Base-by-base conservation (phyloP, 2,329 filamentous ascomycete species). In the Phoma sp. region DNA sequence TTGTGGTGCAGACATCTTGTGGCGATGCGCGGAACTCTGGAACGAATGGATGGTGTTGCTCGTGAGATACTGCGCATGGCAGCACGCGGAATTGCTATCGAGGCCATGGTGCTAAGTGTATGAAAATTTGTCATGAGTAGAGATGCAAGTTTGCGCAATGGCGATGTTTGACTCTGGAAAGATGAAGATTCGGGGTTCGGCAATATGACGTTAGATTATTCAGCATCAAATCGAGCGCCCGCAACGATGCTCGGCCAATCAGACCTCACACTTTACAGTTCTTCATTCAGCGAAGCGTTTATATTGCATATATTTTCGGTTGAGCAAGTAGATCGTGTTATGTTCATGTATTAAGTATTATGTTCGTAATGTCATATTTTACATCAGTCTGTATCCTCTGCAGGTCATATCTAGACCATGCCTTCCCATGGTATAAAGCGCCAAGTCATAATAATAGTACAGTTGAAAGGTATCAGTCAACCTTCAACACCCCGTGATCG, bases 1-100 rank as follows among this genome's bases (percentile, higher is more conserved):
- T 62, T 63, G 32, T 75, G 70, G 59, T 73, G 71, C 21, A 75
- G 62, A 48, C 68, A 73, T 67, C 71, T 71, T 52, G 66, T 69
- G 57, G 71, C 65, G 45, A 66, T 59, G 57, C 63, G 64, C 38
- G 62, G 55, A 40, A 62, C 49, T 59, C 54, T 56, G 21, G 67
- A 60, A 28, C 58, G 64, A 26, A 69, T 18, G 9, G 63, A 59
- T 1, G 69, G 56, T 26, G 60, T 53, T 17, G 67, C 56, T 32
- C 68, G 64, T 6, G 63, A 60, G n/a, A 74, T 53, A 21, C 52
- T 64, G 51, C 72, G 69, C 48, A 74, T 32, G 28, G 65, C 67
- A 52, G 62, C 58, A 23, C 68, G 68, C 12, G 72, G 60, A 3
- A 73, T 47, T 37, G 59, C 59, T 34, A 47, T 65, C 23, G 64